Base-by-base conservation (phyloP, 306 rosid species). In the Vigna nakashimae region DNA sequence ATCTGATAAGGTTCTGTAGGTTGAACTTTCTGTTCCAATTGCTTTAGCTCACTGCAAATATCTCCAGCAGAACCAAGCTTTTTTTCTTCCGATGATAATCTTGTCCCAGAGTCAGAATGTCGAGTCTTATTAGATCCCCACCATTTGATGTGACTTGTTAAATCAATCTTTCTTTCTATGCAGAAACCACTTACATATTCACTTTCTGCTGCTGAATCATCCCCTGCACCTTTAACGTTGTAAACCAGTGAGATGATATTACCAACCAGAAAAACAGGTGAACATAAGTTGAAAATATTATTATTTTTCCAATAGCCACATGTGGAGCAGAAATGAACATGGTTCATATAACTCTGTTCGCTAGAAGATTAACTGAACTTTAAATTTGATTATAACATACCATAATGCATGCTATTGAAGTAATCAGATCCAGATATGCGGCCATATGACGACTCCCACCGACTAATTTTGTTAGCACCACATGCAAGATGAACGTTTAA, bases 1-100 rank as follows among this genome's bases (percentile, higher is more conserved):
- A 96, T 90, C 89, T 91, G 90, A 87, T 90, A 96, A 83, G 98
- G 96, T 80, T 92, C 98, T n/a, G 90, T 85, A 2, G 85, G 97
- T 80, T 84, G 89, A 52, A 74, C 73, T 74, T 83, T 85, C 91
- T 90, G 90, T 76, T 90, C 97, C 81, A 92, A 76, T 72, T 89
- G 82, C 77, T 88, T 96, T 20, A 96, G 91, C 75, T 96, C 99
- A 51, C 88, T 69, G 81, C 83, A 86, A 70, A 85, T 50, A 79
- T 92, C 99, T 75, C 93, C 97, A 34, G 82, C 80, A 77, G 80
- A 76, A 66, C 89, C 71, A 26, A 78, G 89, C 62, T 85, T 95
- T 79, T 87, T 80, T 50, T 90, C 98, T 77, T 92, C 97, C 17
- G 84, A 85, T 40, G 84, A 85, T 40, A 87, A 90, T 89, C 89